Conservation (phyloP, 2,329 filamentous ascomycete species). For the Chrysoporthe austroafricana region DNA sequence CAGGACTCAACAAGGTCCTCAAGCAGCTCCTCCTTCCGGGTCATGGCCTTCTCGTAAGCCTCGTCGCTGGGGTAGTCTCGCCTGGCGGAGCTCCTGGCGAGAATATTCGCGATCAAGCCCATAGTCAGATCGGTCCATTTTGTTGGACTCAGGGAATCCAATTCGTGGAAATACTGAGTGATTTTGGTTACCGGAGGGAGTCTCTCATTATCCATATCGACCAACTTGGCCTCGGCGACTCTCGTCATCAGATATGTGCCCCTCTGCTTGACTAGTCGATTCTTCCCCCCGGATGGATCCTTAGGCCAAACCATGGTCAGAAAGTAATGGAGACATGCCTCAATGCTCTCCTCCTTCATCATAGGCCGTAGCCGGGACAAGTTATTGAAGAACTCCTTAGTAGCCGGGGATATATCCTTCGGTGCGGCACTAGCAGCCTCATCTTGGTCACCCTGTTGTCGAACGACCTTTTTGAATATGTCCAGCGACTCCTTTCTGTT, state of each 20-base stretch:
- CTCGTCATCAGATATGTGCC: conserved; percentile 36
- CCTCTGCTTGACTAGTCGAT: conserved; percentile 33
- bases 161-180: conserved; percentile 41
- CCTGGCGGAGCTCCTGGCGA: conserved; percentile 34
- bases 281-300: conserved; percentile 31
- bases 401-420: conserved; percentile 11
- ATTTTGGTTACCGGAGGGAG: conserved; percentile 46
- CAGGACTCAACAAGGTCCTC: conserved; percentile 47
- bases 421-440: background rate
- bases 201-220: conserved; percentile 35
- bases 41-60: conserved; percentile 37
- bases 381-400: conserved; percentile 35
- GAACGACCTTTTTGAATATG: conserved; percentile 24
- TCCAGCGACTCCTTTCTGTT: conserved; percentile 16
- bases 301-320: conserved; percentile 31
- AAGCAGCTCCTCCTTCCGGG: conserved; percentile 39
- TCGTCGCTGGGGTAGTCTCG: conserved; percentile 34
- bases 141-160: conserved; percentile 39
- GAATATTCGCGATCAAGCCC: conserved; percentile 40
- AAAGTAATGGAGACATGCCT: conserved; percentile 40
- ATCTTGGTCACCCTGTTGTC: conserved; percentile 13
- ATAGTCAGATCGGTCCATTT: conserved; percentile 42
- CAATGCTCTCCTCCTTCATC: conserved; percentile 31
- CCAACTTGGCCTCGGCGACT: conserved; percentile 39
- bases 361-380: conserved; percentile 36